Evolutionary conservation across 495 filamentous ascomycete genomes (phyloP).

Genomic region (Xylaria longipes): DNA sequence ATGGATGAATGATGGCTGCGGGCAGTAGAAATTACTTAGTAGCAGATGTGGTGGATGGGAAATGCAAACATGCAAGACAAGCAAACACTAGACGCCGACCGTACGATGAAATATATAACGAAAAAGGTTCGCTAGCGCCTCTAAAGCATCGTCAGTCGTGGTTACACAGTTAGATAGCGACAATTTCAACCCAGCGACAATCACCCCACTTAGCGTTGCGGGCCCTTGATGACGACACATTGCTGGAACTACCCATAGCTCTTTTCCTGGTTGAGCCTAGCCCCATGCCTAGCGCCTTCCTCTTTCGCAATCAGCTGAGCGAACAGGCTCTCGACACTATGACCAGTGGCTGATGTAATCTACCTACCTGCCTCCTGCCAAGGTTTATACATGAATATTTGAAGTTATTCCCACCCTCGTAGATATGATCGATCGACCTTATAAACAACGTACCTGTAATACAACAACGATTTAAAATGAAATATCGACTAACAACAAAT

Average conservation of each 20-base stretch:
- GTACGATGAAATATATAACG: constrained; percentile 9
- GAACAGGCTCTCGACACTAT: not conserved
- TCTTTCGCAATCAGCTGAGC: constrained; percentile 11
- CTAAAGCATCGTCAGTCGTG: not conserved
- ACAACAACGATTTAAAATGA: no score
- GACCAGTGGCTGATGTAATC: not conserved
- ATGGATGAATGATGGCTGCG: not conserved
- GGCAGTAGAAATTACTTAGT: not conserved
- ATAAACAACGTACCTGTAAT: no score
- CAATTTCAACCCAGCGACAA: not conserved
- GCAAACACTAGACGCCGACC: not conserved
- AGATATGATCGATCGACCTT: no score
- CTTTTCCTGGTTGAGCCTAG: constrained; percentile 7
- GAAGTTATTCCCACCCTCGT: not conserved
- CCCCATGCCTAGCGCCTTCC: not conserved
- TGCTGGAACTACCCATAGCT: constrained; percentile 12
- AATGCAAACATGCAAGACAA: not conserved
- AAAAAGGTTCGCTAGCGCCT: not conserved
- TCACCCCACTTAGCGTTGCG: not conserved
- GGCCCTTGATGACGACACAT: constrained; percentile 18
- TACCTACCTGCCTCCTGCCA: not conserved
- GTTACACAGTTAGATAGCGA: not conserved
- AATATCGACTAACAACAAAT: no score
- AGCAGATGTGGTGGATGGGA: not conserved
- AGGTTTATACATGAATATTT: not conserved